These are phyloP conservation scores for Inga oerstediana DNA, from an alignment of 306 rosid genomes.

Conservation along the genomic window DNA sequence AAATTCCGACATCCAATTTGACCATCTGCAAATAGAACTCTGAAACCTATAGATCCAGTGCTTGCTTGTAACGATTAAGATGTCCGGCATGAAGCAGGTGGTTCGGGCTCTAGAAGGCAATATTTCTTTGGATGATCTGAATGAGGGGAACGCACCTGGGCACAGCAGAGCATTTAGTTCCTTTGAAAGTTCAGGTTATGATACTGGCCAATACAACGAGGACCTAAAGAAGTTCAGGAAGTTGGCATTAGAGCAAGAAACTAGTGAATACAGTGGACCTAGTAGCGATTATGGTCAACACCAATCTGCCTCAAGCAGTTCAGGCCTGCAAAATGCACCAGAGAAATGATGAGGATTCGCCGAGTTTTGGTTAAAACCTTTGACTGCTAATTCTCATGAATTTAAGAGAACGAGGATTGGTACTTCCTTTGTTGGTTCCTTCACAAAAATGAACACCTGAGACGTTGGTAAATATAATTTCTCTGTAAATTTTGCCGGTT, in stretches of 20 bases:
- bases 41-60: conserved; percentile 1
- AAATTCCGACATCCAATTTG: neutral
- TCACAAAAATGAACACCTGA: neutral
- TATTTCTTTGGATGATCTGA: conserved; percentile 70
- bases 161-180: conserved; percentile 59
- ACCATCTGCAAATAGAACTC: neutral
- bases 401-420: conserved; percentile 4
- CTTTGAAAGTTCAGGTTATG: conserved; percentile 60
- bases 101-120: conserved; percentile 87
- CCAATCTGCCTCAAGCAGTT: conserved; percentile 51
- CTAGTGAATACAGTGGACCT: conserved; percentile 41
- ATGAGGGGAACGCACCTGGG: conserved; percentile 66
- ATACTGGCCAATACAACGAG: conserved; percentile 46
- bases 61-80: neutral
- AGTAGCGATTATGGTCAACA: conserved; percentile 52
- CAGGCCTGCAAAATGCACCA: conserved; percentile 47
- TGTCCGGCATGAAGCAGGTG: conserved; percentile 43
- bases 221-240: conserved; percentile 54
- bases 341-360: conserved; percentile 28
- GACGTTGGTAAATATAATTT: conserved; percentile 17
- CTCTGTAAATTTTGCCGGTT: conserved; percentile 6
- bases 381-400: conserved; percentile 27
- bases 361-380: conserved; percentile 15
- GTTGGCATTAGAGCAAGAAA: conserved; percentile 33
- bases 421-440: neutral